Evolutionary conservation across 805 yeast species (phyloP).

Genomic region (Sugiyamaella lignohabitans): DNA sequence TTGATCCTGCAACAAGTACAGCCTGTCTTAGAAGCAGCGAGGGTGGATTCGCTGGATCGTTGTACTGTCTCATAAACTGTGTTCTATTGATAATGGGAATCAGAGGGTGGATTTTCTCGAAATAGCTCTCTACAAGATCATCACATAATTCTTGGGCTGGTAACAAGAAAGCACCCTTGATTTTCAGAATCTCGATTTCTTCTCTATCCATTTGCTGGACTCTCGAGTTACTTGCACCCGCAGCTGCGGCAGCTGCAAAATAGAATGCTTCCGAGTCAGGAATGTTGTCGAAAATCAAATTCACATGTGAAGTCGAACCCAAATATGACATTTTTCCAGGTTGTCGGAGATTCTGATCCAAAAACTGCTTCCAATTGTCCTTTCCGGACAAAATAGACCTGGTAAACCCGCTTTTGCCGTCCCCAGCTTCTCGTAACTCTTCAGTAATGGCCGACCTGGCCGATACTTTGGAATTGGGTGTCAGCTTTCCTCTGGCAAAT

Average conservation of each 20-base stretch:
- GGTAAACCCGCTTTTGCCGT: background rate
- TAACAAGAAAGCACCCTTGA: slow-evolving; percentile 63
- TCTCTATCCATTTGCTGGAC: slow-evolving; percentile 42
- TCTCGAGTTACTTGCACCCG: slow-evolving; percentile 18
- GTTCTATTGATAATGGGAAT: slow-evolving; percentile 62
- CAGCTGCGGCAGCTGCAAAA: slow-evolving; percentile 23
- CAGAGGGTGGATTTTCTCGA: slow-evolving; percentile 57
- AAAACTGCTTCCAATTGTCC: slow-evolving; percentile 29
- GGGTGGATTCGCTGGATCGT: slow-evolving; percentile 51
- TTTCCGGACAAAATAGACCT: background rate
- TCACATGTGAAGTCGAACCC: slow-evolving; percentile 48
- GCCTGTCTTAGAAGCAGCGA: slow-evolving; percentile 62
- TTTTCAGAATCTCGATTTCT: slow-evolving; percentile 56
- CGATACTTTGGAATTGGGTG: slow-evolving; percentile 4
- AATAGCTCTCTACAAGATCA: slow-evolving; percentile 56
- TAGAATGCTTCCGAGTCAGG: slow-evolving; percentile 43
- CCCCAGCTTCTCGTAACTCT: background rate
- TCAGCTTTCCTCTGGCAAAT: too few species aligned
- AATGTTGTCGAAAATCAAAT: slow-evolving; percentile 41
- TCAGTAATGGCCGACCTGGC: slow-evolving; percentile 7
- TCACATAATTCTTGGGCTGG: slow-evolving; percentile 56
- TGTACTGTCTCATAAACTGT: slow-evolving; percentile 53
- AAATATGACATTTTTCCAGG: slow-evolving; percentile 39
- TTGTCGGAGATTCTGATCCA: slow-evolving; percentile 32
- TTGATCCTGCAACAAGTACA: slow-evolving; percentile 61